Percentiles rank a stretch among this genome's conserved stretches.
Conservation (phyloP, 2,329 filamentous ascomycete species). For the Pseudogymnoascus sp. region DNA sequence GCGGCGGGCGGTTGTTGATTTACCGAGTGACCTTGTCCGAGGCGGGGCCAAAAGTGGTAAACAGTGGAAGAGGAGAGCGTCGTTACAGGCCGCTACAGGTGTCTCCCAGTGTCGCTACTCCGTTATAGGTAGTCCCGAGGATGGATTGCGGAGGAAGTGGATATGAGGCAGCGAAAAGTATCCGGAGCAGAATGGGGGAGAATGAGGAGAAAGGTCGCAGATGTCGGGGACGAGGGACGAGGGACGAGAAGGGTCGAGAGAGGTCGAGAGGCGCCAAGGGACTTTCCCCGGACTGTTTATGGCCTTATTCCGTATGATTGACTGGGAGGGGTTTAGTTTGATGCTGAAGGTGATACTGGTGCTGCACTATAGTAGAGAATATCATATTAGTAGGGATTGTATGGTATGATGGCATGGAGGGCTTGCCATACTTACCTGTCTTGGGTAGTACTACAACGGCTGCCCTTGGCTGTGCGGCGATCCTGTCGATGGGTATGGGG, state of each 20-base stretch:
- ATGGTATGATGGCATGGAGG: not conserved
- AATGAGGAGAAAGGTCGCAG: not conserved
- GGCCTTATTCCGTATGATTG: not conserved
- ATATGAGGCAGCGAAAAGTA: not conserved
- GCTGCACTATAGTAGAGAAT: not conserved
- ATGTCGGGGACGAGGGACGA: not conserved
- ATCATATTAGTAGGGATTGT: slow-evolving; percentile 1
- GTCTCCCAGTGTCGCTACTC: not conserved
- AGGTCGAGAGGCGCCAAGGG: not conserved
- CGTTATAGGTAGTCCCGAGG: not conserved
- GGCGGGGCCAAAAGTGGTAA: not conserved
- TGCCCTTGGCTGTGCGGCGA: not conserved
- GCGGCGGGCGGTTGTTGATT: not conserved
- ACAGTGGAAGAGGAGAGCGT: not conserved
- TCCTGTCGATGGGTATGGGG: not conserved
- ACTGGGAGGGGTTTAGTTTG: not conserved
- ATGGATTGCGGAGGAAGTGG: not conserved
- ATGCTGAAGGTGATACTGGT: not conserved
- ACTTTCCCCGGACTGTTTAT: not conserved
- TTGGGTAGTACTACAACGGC: not conserved
- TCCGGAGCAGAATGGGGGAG: not conserved
- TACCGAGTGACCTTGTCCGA: not conserved
- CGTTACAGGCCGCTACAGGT: not conserved
- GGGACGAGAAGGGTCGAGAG: not conserved
- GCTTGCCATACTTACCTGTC: not conserved